Evolutionary conservation across 805 yeast genomes (phyloP).

Genomic region (Grigorovia transvaalensis): DNA sequence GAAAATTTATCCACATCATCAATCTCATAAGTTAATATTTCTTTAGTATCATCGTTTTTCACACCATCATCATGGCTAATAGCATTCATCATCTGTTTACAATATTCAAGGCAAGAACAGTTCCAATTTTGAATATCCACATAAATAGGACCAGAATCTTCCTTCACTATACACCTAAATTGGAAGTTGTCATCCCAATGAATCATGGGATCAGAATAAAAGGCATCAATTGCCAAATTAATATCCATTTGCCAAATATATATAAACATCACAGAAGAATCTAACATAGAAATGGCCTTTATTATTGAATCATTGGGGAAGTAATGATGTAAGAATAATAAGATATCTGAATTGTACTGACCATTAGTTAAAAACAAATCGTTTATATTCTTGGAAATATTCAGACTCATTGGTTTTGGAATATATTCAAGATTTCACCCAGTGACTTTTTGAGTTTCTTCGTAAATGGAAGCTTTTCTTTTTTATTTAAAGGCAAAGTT

Average conservation of each 20-base stretch:
- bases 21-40: constrained; percentile 8
- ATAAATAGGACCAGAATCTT: constrained; percentile 5
- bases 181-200: constrained; percentile 2
- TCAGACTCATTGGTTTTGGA: not conserved
- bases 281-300: constrained; percentile 26
- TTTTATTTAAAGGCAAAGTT: no score
- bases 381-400: not conserved
- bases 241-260: constrained; percentile 10
- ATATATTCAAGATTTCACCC: no score
- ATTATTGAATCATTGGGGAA: constrained; percentile 27
- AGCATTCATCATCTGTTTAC: constrained; percentile 12
- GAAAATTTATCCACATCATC: constrained; percentile 15
- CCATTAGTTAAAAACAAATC: not conserved
- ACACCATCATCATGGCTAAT: not conserved
- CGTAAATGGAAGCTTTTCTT: no score
- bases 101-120: constrained; percentile 27
- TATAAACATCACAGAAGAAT: constrained; percentile 26
- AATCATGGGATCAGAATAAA: constrained; percentile 1
- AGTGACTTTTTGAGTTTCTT: no score
- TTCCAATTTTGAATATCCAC: constrained; percentile 26
- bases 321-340: constrained; percentile 24
- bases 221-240: not conserved
- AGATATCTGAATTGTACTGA: constrained; percentile 16
- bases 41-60: constrained; percentile 1
- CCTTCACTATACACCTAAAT: constrained; percentile 6